Base-by-base conservation (phyloP, 1,284 basidiomycete species). In the Rhodotorula glutinis region DNA sequence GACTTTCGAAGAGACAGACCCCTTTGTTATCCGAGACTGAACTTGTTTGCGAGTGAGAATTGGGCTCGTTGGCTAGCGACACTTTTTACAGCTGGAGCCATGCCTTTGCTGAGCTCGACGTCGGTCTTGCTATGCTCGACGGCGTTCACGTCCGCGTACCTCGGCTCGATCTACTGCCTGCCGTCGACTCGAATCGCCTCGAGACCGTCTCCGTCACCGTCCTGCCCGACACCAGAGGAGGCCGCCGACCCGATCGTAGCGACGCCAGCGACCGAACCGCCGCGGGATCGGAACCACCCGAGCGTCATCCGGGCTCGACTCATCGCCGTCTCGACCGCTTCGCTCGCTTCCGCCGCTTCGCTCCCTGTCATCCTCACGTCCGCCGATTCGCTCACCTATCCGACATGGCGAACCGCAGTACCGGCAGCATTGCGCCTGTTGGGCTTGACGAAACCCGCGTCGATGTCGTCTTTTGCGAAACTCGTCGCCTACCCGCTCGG, bases 231-330 rank as follows among this genome's bases (percentile, higher is more conserved):
- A 43, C 40, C 47, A 33, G 43, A 19, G 43, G 17, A 41, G 16
- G 33, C n/a, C 13, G 16, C 23, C 5, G n/a, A 49, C 2, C 57
- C 57, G 33, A 41, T 60, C 57, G 44, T 44, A 1, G 30, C 52
- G 5, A n/a, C 44, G 13, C 19, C 49, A 13, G 47, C 57, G 16
- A 27, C 60, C 61, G 17, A n/a, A 55, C 13, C 5, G 52, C 62
- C 83, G 83, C 66, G 81, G 84, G 43, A 86, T 84, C 82, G 90
- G 71, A 86, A 92, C 74, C 86, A 90, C 70, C 85, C 89, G 1
- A 82, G 83, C 44, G 87, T 92, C 23, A 89, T 92, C 61, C 82
- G 83, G 25, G 86, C 87, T 7, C 82, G 90, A 53, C 77, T 91
- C 46, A 66, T 80, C 10, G 85, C 86, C 16, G 89, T 85, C 19